Conservation (phyloP, 2,329 filamentous ascomycete genomes). For the Paraconiothyrium brasiliense region DNA sequence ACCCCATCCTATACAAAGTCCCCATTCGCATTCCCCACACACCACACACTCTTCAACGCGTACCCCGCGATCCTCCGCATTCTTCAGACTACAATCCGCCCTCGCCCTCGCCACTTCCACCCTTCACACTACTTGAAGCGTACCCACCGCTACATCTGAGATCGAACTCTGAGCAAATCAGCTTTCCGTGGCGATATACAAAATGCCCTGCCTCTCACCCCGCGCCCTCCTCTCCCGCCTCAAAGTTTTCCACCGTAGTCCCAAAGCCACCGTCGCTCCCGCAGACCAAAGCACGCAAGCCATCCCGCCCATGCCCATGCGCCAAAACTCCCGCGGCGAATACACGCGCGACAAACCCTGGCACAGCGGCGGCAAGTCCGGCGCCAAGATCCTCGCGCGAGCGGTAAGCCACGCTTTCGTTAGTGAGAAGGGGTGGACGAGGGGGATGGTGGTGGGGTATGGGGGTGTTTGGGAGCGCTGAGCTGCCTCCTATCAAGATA, state of each 20-base stretch:
- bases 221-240: background rate
- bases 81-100: too few relatives aligned
- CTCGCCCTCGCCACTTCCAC: too few relatives aligned
- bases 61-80: background rate
- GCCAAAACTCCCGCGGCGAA: conserved; percentile 13
- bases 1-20: background rate
- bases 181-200: too few relatives aligned
- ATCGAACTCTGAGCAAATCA: too few relatives aligned
- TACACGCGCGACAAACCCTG: conserved; percentile 21
- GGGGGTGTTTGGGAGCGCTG: conserved; percentile 7
- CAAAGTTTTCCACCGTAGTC: background rate
- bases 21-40: background rate
- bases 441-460: conserved; percentile 4
- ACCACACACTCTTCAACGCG: background rate
- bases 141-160: too few relatives aligned
- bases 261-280: background rate
- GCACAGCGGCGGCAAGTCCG: conserved; percentile 14
- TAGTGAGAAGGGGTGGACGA: background rate
- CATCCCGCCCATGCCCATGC: conserved; percentile 18
- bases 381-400: background rate
- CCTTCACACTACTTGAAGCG: too few relatives aligned
- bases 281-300: background rate
- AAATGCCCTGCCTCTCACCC: too few relatives aligned
- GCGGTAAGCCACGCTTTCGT: conserved; percentile 9
- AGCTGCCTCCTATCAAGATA: background rate